Evolutionary conservation across 805 yeast species (phyloP), one percentile per base, ranked within the genome.

Genomic region (Starmerella geochares): DNA sequence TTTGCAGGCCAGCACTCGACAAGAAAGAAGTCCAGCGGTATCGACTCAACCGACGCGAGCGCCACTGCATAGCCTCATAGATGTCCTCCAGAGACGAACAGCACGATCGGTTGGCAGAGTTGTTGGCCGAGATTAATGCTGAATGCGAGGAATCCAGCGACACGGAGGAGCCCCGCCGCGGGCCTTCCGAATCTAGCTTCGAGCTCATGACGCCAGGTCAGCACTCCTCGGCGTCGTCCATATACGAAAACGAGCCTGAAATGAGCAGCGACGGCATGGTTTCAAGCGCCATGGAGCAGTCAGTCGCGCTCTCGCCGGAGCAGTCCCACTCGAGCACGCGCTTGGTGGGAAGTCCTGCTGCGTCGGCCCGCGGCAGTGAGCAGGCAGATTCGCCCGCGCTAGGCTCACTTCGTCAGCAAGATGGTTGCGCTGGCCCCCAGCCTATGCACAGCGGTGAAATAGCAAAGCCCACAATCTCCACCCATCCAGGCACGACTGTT

Each of bases 41-140:
- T 27, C 11, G 11, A 27, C 29, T 27, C 29, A 27, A 27, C 8
- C 29, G 11, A 27, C 29, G 11, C 8, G 11, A 27, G 29, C 29
- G 29, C 29, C 10, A 27, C 29, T 9, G 11, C 10, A 9, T 8
- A 27, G 29, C 11, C 29, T 27, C 29, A 27, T 25, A 31, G 20
- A 51, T 51, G 54, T 19, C 48, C 13, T 3, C 46, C 3, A 8
- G 23, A 17, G 55, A 53, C 33, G 53, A 49, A 6, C 46, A 53
- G 36, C 46, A 49, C 17, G 24, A 53, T 19, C 24, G 49, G 29
- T 39, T 53, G 11, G 55, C 50, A 21, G 50, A 36, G 29, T 36
- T 53, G 1, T 37, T 53, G 20, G 53, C 53, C 4, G 55, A 53
- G 23, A 53, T 53, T 28, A 53, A 53, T 28, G 55, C 51, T 20